These are phyloP conservation scores for Sparassis latifolia DNA, from an alignment of 1,284 basidiomycete genomes.

Conservation along the genomic window DNA sequence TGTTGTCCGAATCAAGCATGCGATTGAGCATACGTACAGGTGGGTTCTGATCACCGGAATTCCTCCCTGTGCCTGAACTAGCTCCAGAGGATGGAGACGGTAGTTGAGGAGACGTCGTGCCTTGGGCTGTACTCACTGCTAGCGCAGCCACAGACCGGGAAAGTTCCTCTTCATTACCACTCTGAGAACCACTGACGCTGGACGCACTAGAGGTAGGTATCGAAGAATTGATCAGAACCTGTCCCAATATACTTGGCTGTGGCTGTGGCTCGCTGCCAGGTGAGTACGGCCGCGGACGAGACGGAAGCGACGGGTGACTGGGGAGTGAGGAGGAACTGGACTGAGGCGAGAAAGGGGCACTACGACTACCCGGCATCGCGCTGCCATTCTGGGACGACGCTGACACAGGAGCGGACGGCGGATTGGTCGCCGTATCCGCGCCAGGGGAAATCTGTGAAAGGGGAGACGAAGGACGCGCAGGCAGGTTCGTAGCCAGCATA, in stretches of 20 bases:
- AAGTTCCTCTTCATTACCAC: slow-evolving; percentile 35
- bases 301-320: slow-evolving; percentile 25
- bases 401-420: slow-evolving; percentile 14
- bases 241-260: slow-evolving; percentile 1
- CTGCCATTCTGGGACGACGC: slow-evolving; percentile 17
- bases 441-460: slow-evolving; percentile 17
- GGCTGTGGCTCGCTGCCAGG: slow-evolving; percentile 19
- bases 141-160: slow-evolving; percentile 37
- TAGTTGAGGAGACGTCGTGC: slow-evolving; percentile 39
- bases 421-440: slow-evolving; percentile 9
- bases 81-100: slow-evolving; percentile 38
- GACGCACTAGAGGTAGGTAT: slow-evolving; percentile 30
- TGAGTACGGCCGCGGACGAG: slow-evolving; percentile 27
- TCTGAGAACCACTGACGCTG: slow-evolving; percentile 32
- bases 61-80: slow-evolving; percentile 38
- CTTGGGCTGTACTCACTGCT: slow-evolving; percentile 44
- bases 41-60: slow-evolving; percentile 84
- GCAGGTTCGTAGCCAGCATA: slow-evolving; percentile 13
- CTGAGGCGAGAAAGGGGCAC: slow-evolving; percentile 27
- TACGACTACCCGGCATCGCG: slow-evolving; percentile 14
- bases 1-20: no score
- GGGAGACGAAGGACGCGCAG: slow-evolving; percentile 20
- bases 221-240: slow-evolving; percentile 8
- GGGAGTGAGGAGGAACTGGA: slow-evolving; percentile 22
- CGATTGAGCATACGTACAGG: slow-evolving; percentile 64